Evolutionary conservation across 2,329 filamentous ascomycete genomes (phyloP), one percentile per base, ranked within the genome.

Genomic region (Fusarium pininemorale): DNA sequence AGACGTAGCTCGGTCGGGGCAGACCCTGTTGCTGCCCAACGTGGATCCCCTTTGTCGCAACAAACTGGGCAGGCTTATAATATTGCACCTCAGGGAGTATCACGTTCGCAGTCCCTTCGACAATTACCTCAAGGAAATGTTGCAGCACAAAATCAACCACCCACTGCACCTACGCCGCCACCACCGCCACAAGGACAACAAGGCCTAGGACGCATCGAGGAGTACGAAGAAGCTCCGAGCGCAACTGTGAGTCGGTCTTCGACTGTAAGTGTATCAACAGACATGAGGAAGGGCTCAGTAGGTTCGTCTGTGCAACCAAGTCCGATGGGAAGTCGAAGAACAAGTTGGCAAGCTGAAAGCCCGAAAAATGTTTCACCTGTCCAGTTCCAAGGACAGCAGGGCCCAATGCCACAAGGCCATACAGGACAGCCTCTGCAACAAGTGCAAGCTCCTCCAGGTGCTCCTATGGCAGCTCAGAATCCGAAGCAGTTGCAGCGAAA

Each of bases 181-280:
- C 63, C 71, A 8, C 63, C 74, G 28, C 63, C 69, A 5, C 75
- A 74, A 18, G 65, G 59, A 26, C 71, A 73, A 45, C 74, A 73
- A 39, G 51, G 61, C n/a, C 61, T 79, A 1, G 66, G 62, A 7
- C 72, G 77, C 12, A 80, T 79, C 18, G 77, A 79, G 39, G 79
- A 80, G 56, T 69, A 76, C 6, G 75, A 79, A 5, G 77, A 79
- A 53, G 64, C 58, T 16, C n/a, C 67, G 6, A 50, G 65, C 22
- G n/a, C 50, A 30, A 62, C 67, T 6, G 64, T 67, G 15, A 77
- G 73, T 24, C 68, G 72, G 4, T 75, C 77, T 8, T 75, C 77
- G 5, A 68, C 76, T 4, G 42, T 63, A 30, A 77, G 65, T 39
- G 54, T 69, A 9, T 66, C 70, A 4, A 59, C 57, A 3, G 70